Conservation (phyloP, 2,329 filamentous ascomycete genomes). For the Diaporthe vexans region DNA sequence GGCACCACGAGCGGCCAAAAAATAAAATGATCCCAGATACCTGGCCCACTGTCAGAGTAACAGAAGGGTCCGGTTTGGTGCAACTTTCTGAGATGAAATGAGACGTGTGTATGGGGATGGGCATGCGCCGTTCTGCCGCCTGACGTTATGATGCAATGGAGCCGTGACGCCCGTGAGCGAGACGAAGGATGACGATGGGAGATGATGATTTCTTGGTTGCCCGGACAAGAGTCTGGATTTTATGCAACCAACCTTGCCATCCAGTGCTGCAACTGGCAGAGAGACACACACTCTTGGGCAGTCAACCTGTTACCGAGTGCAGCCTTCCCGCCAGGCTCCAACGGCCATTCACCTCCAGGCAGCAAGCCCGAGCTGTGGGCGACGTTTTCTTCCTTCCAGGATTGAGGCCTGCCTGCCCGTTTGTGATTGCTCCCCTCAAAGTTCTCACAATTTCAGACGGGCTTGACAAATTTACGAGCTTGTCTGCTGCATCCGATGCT, state of each 20-base stretch:
- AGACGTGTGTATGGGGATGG: background rate
- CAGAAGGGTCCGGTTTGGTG: slow-evolving; percentile 6
- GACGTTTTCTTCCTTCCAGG: no score
- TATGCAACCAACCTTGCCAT: background rate
- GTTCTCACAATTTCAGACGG: background rate
- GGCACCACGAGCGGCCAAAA: background rate
- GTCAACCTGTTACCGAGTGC: no score
- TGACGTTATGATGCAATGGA: slow-evolving; percentile 11
- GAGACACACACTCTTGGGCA: background rate
- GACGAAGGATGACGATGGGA: background rate
- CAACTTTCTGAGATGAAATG: slow-evolving; percentile 14
- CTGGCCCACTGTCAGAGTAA: slow-evolving; percentile 13
- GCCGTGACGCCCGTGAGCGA: background rate
- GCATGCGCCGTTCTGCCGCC: no score
- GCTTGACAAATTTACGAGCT: background rate
- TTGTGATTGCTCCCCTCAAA: no score
- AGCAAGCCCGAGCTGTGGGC: background rate
- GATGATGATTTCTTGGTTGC: slow-evolving; percentile 6
- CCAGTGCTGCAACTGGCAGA: no score
- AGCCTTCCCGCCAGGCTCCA: no score
- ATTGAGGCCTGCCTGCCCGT: no score
- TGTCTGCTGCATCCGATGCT: background rate
- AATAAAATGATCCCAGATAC: background rate
- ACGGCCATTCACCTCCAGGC: background rate
- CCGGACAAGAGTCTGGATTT: slow-evolving; percentile 4